A percentile compares a stretch with the other conserved stretches of the same genome.
Evolutionary conservation across 1,284 basidiomycete species (phyloP).

Genomic region (Inonotus hispidus): DNA sequence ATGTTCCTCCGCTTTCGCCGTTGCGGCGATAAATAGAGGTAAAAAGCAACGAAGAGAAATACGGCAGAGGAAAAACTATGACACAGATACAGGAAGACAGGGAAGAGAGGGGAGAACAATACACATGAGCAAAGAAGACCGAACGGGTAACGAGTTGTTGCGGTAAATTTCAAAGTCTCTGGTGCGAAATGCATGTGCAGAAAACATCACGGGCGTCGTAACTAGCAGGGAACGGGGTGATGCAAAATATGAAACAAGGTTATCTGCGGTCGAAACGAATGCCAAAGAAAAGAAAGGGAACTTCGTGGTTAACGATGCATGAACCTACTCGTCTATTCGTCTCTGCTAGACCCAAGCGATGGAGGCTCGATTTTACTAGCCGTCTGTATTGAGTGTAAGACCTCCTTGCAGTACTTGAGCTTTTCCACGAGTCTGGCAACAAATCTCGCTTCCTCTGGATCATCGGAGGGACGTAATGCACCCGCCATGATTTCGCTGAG

Average conservation of each 20-base stretch:
- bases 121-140: background rate
- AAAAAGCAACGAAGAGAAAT: background rate
- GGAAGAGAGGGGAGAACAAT: background rate
- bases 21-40: background rate
- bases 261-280: background rate
- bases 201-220: background rate
- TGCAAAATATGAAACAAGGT: background rate
- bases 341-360: slow-evolving; percentile 5
- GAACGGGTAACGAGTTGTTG: background rate
- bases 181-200: background rate
- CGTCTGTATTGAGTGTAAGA: slow-evolving; percentile 58
- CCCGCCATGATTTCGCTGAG: slow-evolving; percentile 69
- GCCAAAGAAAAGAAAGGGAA: background rate
- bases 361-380: slow-evolving; percentile 22
- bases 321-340: background rate
- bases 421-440: slow-evolving; percentile 65
- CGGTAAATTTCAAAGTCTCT: background rate
- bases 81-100: background rate
- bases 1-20: background rate
- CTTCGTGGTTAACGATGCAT: background rate
- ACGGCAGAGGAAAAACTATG: background rate
- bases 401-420: slow-evolving; percentile 78
- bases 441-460: slow-evolving; percentile 54
- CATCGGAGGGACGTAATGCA: slow-evolving; percentile 39
- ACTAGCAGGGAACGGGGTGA: background rate